Conservation (phyloP, 345 rosid genomes). For the Syzygium aromaticum region DNA sequence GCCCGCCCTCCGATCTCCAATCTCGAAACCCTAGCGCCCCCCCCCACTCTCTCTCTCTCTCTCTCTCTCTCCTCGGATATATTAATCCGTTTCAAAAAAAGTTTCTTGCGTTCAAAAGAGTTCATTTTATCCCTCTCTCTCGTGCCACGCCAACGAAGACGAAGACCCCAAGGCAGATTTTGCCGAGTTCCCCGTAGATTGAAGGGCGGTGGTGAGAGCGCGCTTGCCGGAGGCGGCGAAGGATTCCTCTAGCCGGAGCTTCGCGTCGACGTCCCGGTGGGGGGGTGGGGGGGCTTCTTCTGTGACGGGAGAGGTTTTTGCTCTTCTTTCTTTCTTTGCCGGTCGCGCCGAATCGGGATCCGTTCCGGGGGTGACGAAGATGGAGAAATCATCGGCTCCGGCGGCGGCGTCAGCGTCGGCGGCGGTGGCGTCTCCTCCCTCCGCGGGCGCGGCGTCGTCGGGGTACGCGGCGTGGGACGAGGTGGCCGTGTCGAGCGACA, state of each 20-base stretch:
- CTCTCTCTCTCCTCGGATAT: not conserved
- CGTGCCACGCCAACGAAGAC: not conserved
- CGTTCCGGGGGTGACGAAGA: not conserved
- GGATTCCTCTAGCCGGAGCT: not conserved
- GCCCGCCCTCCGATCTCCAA: constrained; percentile 19
- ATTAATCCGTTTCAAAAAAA: not conserved
- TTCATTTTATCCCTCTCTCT: not conserved
- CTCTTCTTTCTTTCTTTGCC: not conserved
- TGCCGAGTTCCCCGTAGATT: not conserved
- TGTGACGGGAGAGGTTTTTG: not conserved
- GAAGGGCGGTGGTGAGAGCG: not conserved
- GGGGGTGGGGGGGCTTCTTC: not conserved
- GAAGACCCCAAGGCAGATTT: not conserved
- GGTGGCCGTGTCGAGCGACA: constrained; percentile 37
- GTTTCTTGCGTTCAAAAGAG: not conserved
- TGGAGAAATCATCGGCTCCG: not conserved
- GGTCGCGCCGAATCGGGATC: not conserved
- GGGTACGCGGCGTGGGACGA: constrained; percentile 66
- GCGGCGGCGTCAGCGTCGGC: not conserved
- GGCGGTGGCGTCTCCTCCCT: not conserved
- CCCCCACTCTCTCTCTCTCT: not conserved
- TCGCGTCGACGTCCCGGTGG: not conserved
- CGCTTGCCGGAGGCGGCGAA: not conserved
- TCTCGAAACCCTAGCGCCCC: constrained; percentile 48
- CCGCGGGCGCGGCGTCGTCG: constrained; percentile 11